Evolutionary conservation across 768 basidiomycete species (phyloP).

Genomic region (Auriscalpium microsporum): DNA sequence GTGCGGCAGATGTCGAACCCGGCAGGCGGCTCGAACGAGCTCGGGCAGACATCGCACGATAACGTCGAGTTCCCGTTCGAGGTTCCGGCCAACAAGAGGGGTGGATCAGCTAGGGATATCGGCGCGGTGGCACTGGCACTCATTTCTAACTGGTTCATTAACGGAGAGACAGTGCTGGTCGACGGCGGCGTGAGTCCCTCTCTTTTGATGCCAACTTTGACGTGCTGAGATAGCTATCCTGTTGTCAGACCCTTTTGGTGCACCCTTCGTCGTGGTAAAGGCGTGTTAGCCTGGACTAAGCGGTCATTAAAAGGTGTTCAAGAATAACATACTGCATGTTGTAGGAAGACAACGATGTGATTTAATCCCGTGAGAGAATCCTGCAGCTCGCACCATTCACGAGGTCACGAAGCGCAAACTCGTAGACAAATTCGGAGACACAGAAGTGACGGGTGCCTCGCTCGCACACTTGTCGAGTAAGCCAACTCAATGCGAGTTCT

Average conservation of each 20-base stretch:
- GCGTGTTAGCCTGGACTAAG: background rate
- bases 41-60: constrained; percentile 16
- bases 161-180: constrained; percentile 38
- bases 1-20: constrained; percentile 20
- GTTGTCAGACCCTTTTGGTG: background rate
- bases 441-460: too few species aligned
- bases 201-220: background rate
- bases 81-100: constrained; percentile 27
- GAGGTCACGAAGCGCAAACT: too few species aligned
- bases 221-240: background rate
- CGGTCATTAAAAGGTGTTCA: background rate
- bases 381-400: too few species aligned
- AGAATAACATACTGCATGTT: too few species aligned
- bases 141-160: constrained; percentile 41
- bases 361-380: too few species aligned
- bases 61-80: constrained; percentile 21
- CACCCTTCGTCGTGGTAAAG: background rate
- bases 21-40: constrained; percentile 17
- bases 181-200: constrained; percentile 37
- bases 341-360: too few species aligned
- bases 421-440: too few species aligned
- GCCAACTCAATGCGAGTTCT: too few species aligned
- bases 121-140: constrained; percentile 35
- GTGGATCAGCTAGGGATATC: constrained; percentile 34
- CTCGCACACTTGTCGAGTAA: too few species aligned